Evolutionary conservation across 805 yeast genomes (phyloP), one percentile per base, ranked within the genome.

Genomic region (Wickerhamomyces xylosicus): DNA sequence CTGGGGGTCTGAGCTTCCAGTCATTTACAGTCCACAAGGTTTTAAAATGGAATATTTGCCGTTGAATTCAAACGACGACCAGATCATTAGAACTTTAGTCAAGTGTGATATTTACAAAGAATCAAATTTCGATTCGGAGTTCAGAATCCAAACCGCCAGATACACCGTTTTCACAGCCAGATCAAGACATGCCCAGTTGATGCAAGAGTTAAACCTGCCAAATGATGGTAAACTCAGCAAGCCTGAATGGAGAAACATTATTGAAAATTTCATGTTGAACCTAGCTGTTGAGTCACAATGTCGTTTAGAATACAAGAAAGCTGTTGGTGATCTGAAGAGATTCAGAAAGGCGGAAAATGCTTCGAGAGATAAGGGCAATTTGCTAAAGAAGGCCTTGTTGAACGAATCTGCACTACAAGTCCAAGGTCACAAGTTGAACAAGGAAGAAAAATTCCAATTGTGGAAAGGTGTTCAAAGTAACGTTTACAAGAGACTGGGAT

Each of bases 241-340:
- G 45, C 72, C 74, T 19, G 84, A 81, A 54, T 80, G 87, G 85
- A 63, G 89, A 47, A 77, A 79, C 50, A 70, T 82, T 20, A 77
- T 82, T 42, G 90, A 82, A 46, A 81, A 79, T 57, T 82, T 72
- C 49, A 48, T 78, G 29, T 56, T 79, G 29, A 77, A 76, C 50
- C 61, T 79, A 22, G 84, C 76, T 4, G 80, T 80, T 36, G 86
- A 79, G 48, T 75, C 79, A 14, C 86, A 82, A 53, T 78, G 86
- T 48, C 67, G 85, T 17, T 61, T 63, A 28, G 86, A 82, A 49
- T 82, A 76, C 53, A 74, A 74, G 49, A 61, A 61, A 37, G 62
- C 63, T 33, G 70, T 82, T 45, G 58, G 66, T 25, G 69, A 66
- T 28, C 53, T 66, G 48, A 72, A 72, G 47, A 64, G 59, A 47